These are phyloP conservation scores for Bassia scoparia DNA, from an alignment of 148 eudicot species.

Conservation along the genomic window DNA sequence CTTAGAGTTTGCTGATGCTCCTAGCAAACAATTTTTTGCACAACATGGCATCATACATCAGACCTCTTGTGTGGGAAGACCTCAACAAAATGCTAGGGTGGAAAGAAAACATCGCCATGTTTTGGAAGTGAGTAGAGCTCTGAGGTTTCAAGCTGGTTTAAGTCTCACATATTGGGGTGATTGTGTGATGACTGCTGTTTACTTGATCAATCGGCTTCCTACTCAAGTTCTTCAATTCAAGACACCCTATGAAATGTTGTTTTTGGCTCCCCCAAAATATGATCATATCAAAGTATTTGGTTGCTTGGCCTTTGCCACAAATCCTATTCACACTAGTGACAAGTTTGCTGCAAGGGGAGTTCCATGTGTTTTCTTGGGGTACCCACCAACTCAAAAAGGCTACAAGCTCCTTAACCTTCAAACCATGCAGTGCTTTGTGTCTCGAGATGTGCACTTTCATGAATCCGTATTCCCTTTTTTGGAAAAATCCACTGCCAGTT, in stretches of 20 bases:
- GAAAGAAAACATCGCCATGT: background rate
- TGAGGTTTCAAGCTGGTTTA: too few relatives aligned
- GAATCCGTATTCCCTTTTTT: background rate
- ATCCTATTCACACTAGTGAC: background rate
- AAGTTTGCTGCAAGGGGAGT: background rate
- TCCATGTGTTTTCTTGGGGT: background rate
- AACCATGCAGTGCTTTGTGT: background rate
- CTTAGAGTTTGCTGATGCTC: background rate
- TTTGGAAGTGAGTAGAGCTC: too few relatives aligned
- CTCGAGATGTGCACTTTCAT: background rate
- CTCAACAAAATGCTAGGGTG: background rate
- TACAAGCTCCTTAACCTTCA: too few relatives aligned
- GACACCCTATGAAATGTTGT: background rate
- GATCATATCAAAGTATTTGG: background rate
- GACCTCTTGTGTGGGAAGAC: background rate
- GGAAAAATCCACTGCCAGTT: too few relatives aligned
- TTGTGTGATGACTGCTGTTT: too few relatives aligned
- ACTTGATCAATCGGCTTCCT: too few relatives aligned
- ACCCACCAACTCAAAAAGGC: background rate
- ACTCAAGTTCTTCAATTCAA: too few relatives aligned
- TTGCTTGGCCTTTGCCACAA: background rate
- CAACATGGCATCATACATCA: background rate
- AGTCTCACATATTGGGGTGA: too few relatives aligned
- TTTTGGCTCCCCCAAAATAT: background rate
- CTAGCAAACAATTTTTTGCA: background rate